Conservation (phyloP, 2,329 filamentous ascomycete species). For the Xylariaceae sp. region DNA sequence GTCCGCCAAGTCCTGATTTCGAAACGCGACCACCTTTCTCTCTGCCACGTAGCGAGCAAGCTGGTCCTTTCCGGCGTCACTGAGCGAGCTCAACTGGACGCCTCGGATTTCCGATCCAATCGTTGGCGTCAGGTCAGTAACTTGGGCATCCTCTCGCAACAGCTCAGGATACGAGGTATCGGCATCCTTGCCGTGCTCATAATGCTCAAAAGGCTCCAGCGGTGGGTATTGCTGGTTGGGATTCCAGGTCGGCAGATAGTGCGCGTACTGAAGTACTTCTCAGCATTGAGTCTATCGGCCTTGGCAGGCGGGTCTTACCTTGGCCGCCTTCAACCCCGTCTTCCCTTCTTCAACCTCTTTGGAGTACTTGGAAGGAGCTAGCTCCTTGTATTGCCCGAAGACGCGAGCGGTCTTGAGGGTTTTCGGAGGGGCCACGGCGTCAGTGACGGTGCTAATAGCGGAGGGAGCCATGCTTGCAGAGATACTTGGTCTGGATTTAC, state of each 20-base stretch:
- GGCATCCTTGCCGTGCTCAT: constrained; percentile 76
- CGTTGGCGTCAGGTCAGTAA: constrained; percentile 68
- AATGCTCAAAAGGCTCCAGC: constrained; percentile 69
- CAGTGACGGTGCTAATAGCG: constrained; percentile 33
- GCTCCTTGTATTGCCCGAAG: constrained; percentile 35
- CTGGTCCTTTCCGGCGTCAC: constrained; percentile 72
- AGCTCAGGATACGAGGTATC: constrained; percentile 71
- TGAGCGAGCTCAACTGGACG: constrained; percentile 71
- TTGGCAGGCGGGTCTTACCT: constrained; percentile 13
- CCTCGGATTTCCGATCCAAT: constrained; percentile 74
- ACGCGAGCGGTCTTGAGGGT: constrained; percentile 19
- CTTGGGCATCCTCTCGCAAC: constrained; percentile 53
- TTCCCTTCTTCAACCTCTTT: constrained; percentile 37
- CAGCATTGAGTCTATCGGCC: not conserved
- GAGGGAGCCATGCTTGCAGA: constrained; percentile 35
- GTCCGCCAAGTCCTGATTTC: constrained; percentile 72
- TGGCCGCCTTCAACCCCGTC: constrained; percentile 32
- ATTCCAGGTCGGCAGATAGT: constrained; percentile 76
- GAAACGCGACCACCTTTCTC: constrained; percentile 78
- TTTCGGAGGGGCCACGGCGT: constrained; percentile 26
- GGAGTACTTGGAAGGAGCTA: constrained; percentile 28
- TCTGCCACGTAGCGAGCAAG: constrained; percentile 75
- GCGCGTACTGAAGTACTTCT: constrained; percentile 60
- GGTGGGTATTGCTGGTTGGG: constrained; percentile 65
- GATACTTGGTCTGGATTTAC: constrained; percentile 1